phyloP scores from a whole-genome alignment of 2,329 filamentous ascomycete genomes.

The Fonsecaea pedrosoi region DNA sequence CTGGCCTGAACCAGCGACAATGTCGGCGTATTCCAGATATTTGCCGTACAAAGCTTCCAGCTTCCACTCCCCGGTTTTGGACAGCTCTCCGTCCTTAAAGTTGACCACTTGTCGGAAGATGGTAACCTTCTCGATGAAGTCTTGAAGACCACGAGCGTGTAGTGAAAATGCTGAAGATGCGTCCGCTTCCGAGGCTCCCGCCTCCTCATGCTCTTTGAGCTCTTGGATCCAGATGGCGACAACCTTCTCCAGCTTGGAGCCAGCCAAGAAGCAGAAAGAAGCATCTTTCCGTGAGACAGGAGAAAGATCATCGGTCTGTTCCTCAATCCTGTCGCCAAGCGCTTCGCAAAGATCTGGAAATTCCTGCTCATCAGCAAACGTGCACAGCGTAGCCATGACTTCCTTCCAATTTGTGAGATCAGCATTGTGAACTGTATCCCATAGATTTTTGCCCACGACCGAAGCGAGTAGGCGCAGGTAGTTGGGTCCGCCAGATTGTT shows the following conservation, averaged over 20 bases:
- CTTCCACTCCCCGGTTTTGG: constrained; percentile 81
- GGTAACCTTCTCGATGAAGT: constrained; percentile 97
- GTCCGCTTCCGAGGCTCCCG: constrained; percentile 70
- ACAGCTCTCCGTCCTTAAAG: constrained; percentile 79
- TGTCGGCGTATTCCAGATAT: constrained; percentile 96
- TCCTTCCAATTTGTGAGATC: constrained; percentile 95
- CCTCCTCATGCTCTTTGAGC: constrained; percentile 81
- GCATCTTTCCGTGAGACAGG: constrained; percentile 76
- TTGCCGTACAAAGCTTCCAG: constrained; percentile 87
- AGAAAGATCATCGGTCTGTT: constrained; percentile 65
- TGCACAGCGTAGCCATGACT: constrained; percentile 93
- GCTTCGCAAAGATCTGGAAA: constrained; percentile 96
- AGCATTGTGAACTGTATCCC: constrained; percentile 97
- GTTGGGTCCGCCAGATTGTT: constrained; percentile 81
- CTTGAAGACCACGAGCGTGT: constrained; percentile 84
- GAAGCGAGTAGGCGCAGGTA: constrained; percentile 90
- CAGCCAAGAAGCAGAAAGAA: constrained; percentile 93
- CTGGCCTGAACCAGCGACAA: constrained; percentile 88
- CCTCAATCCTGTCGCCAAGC: constrained; percentile 86
- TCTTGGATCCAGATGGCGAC: constrained; percentile 92
- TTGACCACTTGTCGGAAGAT: constrained; percentile 94
- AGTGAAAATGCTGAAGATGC: constrained; percentile 87
- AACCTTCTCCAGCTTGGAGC: constrained; percentile 97
- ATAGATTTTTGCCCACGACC: constrained; percentile 93
- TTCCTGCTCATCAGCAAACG: constrained; percentile 87